These are phyloP conservation scores for Inonotus obliquus DNA, from an alignment of 1,284 basidiomycete genomes.

Conservation along the genomic window DNA sequence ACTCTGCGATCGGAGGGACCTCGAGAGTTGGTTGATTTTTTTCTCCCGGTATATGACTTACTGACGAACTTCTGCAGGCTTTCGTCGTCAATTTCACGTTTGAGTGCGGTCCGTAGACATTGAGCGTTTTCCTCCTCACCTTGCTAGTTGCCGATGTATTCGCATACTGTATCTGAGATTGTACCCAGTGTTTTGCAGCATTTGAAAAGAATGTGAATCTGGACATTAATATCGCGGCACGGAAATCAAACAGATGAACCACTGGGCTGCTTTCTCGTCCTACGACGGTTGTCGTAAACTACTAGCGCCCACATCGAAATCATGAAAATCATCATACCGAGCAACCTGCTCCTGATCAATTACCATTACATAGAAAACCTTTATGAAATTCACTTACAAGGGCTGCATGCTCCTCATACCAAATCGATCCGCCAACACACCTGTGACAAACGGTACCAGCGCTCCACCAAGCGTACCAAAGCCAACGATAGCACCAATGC, in stretches of 20 bases:
- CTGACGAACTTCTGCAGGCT: background rate
- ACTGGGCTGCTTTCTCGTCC: background rate
- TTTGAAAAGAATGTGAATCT: too few species aligned
- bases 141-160: background rate
- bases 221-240: background rate
- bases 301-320: background rate
- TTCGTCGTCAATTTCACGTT: slow-evolving; percentile 16
- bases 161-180: background rate
- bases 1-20: slow-evolving; percentile 63
- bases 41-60: background rate
- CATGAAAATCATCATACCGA: background rate
- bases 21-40: slow-evolving; percentile 53
- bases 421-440: slow-evolving; percentile 6
- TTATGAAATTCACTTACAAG: slow-evolving; percentile 4
- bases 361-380: background rate
- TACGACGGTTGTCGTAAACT: background rate
- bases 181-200: background rate
- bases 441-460: slow-evolving; percentile 11
- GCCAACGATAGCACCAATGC: slow-evolving; percentile 48
- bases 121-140: background rate
- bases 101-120: slow-evolving; percentile 8
- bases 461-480: slow-evolving; percentile 7
- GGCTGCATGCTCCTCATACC: slow-evolving; percentile 13
- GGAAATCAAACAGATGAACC: background rate
- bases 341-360: background rate